These are phyloP conservation scores for Trametes cinnabarina DNA, from an alignment of 768 basidiomycete genomes.

Conservation along the genomic window DNA sequence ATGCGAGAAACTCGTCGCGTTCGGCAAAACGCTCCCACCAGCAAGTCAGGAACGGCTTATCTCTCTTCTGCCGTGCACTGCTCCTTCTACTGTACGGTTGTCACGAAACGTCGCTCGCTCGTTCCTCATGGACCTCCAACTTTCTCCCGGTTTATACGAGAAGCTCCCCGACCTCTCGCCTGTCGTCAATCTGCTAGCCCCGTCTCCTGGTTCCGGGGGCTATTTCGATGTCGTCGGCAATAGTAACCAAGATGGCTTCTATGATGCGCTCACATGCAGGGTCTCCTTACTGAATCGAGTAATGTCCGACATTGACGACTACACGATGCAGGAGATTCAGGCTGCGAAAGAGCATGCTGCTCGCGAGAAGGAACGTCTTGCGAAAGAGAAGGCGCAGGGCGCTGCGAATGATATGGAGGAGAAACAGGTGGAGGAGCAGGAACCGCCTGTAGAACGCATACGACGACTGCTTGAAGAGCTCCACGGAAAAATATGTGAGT, in stretches of 20 bases:
- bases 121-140: constrained; percentile 33
- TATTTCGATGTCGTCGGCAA: constrained; percentile 52
- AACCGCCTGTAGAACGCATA: constrained; percentile 43
- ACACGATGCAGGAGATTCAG: constrained; percentile 48
- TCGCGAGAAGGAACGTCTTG: constrained; percentile 25
- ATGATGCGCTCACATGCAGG: constrained; percentile 54
- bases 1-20: constrained; percentile 44
- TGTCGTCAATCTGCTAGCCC: constrained; percentile 49
- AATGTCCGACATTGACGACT: constrained; percentile 55
- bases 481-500: constrained; percentile 63
- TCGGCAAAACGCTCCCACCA: constrained; percentile 41
- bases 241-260: constrained; percentile 52
- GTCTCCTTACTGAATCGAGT: constrained; percentile 58
- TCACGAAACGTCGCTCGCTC: constrained; percentile 57
- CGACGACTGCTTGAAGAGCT: constrained; percentile 47
- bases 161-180: constrained; percentile 49
- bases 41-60: constrained; percentile 51
- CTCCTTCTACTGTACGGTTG: constrained; percentile 50
- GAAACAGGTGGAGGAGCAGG: not conserved
- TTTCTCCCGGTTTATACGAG: not conserved
- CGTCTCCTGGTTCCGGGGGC: constrained; percentile 38
- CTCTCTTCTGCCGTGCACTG: constrained; percentile 50
- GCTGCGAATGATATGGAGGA: constrained; percentile 22
- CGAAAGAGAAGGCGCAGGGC: constrained; percentile 34
- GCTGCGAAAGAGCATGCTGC: not conserved